Evolutionary conservation across 306 rosid genomes (phyloP), one percentile per base, ranked within the genome.

Genomic region (Cucurbita maxima): DNA sequence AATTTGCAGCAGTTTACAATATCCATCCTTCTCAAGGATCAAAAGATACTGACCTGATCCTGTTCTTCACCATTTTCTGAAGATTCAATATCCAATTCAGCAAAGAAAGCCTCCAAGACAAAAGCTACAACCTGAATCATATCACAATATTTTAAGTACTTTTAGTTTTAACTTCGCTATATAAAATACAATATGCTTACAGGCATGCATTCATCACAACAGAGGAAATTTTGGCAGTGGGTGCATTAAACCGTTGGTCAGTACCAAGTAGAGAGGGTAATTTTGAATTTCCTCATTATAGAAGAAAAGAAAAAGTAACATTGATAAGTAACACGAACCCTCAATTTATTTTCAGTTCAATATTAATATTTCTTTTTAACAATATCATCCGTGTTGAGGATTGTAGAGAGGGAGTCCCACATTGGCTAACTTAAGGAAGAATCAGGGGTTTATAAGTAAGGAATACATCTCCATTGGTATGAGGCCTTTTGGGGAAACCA

Each of bases 41-140:
- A 51, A 34, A 70, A 77, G 75, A 79, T 76, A 79, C 86, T 76
- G 79, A 94, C 99, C 97, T 81, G 76, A 73, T 72, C 87, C 72
- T 71, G 83, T 51, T 72, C 90, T 58, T 72, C 91, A 72, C 73
- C 7, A 38, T 36, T 74, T 68, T 81, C 96, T 62, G 90, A 74
- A 7, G 82, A 67, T 82, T 88, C 99, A 2, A 94, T 81, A 11
- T 94, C 99, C 88, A 94, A 78, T 83, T 94, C 99, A 68, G 99
- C 91, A 85, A 94, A 94, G 91, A 94, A 94, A 34, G 99, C 99
- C 91, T 94, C 99, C 92, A 94, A 80, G 86, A 94, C 97, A 85
- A 94, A 94, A 76, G 99, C 97, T 69, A 91, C 78, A 81, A 94
- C 83, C 99, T 94, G 89, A 80, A 84, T 81, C 64, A 74, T 47